Conservation (phyloP, 805 yeast species). For the Candida orba region DNA sequence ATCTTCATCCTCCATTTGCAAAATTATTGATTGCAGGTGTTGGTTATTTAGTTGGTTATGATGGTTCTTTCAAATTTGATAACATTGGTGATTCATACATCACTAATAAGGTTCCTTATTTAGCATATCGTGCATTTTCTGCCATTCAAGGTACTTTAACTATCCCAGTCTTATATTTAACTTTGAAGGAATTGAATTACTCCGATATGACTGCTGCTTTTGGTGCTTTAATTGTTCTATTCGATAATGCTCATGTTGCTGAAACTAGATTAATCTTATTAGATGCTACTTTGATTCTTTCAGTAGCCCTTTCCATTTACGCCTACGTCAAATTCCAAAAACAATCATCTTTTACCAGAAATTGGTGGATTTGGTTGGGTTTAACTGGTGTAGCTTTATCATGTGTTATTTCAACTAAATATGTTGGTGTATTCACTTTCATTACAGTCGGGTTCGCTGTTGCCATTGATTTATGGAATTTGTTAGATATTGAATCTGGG, state of each 20-base stretch:
- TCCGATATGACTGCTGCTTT: slow-evolving; percentile 73
- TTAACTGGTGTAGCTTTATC: slow-evolving; percentile 83
- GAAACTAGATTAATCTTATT: slow-evolving; percentile 87
- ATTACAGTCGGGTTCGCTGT: slow-evolving; percentile 86
- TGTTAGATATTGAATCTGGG: slow-evolving; percentile 67
- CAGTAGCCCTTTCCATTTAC: slow-evolving; percentile 76
- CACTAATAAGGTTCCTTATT: slow-evolving; percentile 74
- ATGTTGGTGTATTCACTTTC: slow-evolving; percentile 92
- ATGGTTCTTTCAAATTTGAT: slow-evolving; percentile 89
- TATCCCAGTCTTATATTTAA: slow-evolving; percentile 76
- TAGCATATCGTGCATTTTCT: slow-evolving; percentile 71
- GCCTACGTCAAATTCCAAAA: slow-evolving; percentile 75
- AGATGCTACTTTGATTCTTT: slow-evolving; percentile 81
- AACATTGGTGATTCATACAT: slow-evolving; percentile 79
- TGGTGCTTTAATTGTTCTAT: slow-evolving; percentile 66
- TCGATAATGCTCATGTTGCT: slow-evolving; percentile 85
- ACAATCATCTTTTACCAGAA: slow-evolving; percentile 50
- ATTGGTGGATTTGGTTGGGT: slow-evolving; percentile 87
- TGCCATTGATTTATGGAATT: slow-evolving; percentile 76
- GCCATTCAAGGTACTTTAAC: slow-evolving; percentile 80
- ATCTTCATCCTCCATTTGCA: slow-evolving; percentile 97
- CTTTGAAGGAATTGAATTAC: slow-evolving; percentile 80
- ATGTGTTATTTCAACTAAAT: slow-evolving; percentile 90
- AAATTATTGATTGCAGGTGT: slow-evolving; percentile 84
- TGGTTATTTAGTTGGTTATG: slow-evolving; percentile 84